Base-by-base conservation (phyloP, 2,329 filamentous ascomycete species). In the Aspergillus felis region DNA sequence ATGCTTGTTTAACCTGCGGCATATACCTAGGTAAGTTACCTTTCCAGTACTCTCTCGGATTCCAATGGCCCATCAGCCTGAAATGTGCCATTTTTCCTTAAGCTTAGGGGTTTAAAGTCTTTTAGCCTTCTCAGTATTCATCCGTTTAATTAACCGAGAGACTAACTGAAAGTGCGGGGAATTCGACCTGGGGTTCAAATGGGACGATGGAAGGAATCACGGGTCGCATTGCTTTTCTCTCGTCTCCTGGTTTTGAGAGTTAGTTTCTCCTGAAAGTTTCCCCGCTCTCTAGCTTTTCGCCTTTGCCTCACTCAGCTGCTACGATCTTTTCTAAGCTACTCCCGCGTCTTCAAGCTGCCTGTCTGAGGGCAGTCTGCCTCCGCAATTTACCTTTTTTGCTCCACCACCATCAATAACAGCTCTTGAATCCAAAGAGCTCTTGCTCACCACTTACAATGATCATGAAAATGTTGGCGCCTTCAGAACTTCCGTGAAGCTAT, bases 401-500 rank as follows among this genome's bases (percentile, higher is more conserved):
- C n/a, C n/a, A 46, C n/a, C n/a, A 46, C n/a, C 42, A 6, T 24
- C 22, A 46, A 9, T 12, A 14, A 17, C 42, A 22, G 42, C n/a
- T 46, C 2, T 46, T 46, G 20, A 14, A 3, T 2, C 42, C n/a
- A 10, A 24, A 22, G 42, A 46, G 22, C 42, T 46, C 4, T 2
- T 46, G 42, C 20, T 46, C 22, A 22, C 42, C 42, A 22, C 42
- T 22, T 46, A 24, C 9, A 12, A 24, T 46, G 42, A 4, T 24
- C 3, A 46, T 46, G 42, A 46, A 27, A 29, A 56, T 46, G 46
- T 54, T 55, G 32, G 22, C 54, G 47, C 17, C 58, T 44, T 47
- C 27, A 12, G 32, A 38, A 57, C 56, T 59, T 53, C 55, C 48
- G 50, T 50, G 55, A 62, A 59, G 52, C 50, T 28, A 24, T 14